Base-by-base conservation (phyloP, 768 basidiomycete species). In the Tulasnella sp. region DNA sequence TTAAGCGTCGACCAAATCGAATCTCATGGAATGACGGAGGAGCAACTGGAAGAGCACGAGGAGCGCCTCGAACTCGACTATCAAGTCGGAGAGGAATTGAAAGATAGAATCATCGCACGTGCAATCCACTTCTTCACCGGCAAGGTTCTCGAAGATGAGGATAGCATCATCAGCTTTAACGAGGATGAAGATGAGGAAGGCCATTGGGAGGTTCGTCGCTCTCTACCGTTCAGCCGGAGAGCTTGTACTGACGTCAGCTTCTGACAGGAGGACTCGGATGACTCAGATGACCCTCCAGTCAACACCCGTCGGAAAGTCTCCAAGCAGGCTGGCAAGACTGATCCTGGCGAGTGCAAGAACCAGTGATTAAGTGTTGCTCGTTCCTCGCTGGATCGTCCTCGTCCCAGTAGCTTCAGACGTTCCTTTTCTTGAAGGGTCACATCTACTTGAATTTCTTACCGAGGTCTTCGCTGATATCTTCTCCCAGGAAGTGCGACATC, bases 41-140 rank as follows among this genome's bases (percentile, higher is more conserved):
- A 93, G 0, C 92, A 93, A 29, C 86, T 96, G 0, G 91, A 92
- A 69, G 95, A 94, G 74, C 84, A 97, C 52, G 94, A 98, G 79
- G 91, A 91, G 79, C 91, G 92, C 79, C 86, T 99, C 67, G 96
- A 98, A 84, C 84, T 94, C 74, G 96, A 99, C 81, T 98, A 98
- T 79, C 96, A 98, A 83, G 90, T 99, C 77, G 95, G 96, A 62
- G 96, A 98, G 83, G 95, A 98, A 81, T 83, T 98, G 77, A 98
- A 98, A 82, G 96, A 98, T 80, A 93, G 94, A 85, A 92, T 98
- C 78, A 94, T 99, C 74, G 95, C 96, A 69, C 91, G 91, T 75
- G 96, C 95, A 14, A 83, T 98, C 74, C 96, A 98, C 81, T 98
- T 90, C 85, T 99, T 98, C 84, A 97, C 95, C 7, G 95, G 95